Conservation (phyloP, 2,329 filamentous ascomycete species). For the Trichothecium roseum region DNA sequence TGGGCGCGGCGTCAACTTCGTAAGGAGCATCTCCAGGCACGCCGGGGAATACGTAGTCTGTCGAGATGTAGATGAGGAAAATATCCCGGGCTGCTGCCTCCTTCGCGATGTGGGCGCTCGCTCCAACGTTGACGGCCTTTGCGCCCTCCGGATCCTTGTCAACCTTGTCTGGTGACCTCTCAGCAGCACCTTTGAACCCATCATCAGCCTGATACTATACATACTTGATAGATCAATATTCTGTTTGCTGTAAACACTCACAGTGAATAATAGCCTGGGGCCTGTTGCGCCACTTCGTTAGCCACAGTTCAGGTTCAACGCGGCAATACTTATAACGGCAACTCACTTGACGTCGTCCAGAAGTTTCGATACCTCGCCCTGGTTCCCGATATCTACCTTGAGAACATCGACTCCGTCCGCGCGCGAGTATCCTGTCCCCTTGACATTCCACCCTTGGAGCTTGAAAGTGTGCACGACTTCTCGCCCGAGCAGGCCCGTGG, state of each 20-base stretch:
- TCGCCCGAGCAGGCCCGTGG: slow-evolving; percentile 73
- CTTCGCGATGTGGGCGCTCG: slow-evolving; percentile 55
- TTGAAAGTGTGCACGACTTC: slow-evolving; percentile 66
- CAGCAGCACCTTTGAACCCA: slow-evolving; percentile 57
- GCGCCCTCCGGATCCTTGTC: slow-evolving; percentile 70
- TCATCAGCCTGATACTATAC: background rate
- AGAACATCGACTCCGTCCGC: slow-evolving; percentile 60
- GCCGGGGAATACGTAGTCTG: slow-evolving; percentile 72
- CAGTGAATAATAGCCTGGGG: slow-evolving; percentile 75
- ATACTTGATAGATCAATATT: too few species aligned
- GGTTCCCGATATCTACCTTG: slow-evolving; percentile 42
- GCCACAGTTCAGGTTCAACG: background rate
- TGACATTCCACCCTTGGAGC: slow-evolving; percentile 48
- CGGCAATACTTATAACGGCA: background rate
- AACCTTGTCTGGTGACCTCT: slow-evolving; percentile 80
- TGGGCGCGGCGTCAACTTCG: slow-evolving; percentile 48
- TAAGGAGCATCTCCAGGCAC: slow-evolving; percentile 76
- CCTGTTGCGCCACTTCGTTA: slow-evolving; percentile 27
- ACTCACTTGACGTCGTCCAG: slow-evolving; percentile 44
- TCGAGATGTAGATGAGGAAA: slow-evolving; percentile 68
- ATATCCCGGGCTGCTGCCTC: slow-evolving; percentile 52
- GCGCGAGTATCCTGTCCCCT: slow-evolving; percentile 64
- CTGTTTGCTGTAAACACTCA: too few species aligned
- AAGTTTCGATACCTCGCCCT: slow-evolving; percentile 33
- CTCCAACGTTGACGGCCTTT: slow-evolving; percentile 61